Conservation (phyloP, 2,329 filamentous ascomycete species). For the Colletotrichum sp. region DNA sequence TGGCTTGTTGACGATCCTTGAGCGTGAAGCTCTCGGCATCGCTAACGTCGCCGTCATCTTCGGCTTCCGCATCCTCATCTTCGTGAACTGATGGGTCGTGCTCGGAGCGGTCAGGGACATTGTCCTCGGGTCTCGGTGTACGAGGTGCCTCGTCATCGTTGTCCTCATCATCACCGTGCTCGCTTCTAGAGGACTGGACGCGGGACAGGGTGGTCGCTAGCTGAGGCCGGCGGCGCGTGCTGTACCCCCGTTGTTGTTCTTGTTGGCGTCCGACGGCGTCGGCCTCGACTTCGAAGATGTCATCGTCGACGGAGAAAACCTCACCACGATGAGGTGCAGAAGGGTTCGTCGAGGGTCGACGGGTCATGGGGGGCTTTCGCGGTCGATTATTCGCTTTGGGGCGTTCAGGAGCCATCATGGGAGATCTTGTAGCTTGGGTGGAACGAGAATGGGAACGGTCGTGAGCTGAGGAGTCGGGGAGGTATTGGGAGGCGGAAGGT, state of each 20-base stretch:
- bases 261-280: conserved; percentile 58
- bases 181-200: conserved; percentile 44
- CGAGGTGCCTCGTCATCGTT: conserved; percentile 11
- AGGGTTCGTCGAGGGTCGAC: conserved; percentile 75
- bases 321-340: conserved; percentile 80
- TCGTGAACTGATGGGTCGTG: conserved; percentile 37
- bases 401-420: conserved; percentile 51
- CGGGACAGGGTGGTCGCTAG: conserved; percentile 41
- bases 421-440: conserved; percentile 45
- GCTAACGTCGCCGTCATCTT: conserved; percentile 75
- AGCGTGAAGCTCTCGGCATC: conserved; percentile 98
- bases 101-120: conserved; percentile 30
- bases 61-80: conserved; percentile 51
- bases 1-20: conserved; percentile 95
- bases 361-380: conserved; percentile 75
- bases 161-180: conserved; percentile 27
- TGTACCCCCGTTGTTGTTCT: conserved; percentile 30
- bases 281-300: conserved; percentile 77
- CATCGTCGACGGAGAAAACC: conserved; percentile 91
- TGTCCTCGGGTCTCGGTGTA: conserved; percentile 13
- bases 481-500: conserved; percentile 25
- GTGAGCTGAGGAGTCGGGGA: conserved; percentile 40
- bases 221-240: conserved; percentile 38
- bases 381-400: conserved; percentile 55
- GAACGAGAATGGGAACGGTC: conserved; percentile 43